phyloP scores from a whole-genome alignment of 202 grass and related monocot species.

The Schoenoplectus triqueter region DNA sequence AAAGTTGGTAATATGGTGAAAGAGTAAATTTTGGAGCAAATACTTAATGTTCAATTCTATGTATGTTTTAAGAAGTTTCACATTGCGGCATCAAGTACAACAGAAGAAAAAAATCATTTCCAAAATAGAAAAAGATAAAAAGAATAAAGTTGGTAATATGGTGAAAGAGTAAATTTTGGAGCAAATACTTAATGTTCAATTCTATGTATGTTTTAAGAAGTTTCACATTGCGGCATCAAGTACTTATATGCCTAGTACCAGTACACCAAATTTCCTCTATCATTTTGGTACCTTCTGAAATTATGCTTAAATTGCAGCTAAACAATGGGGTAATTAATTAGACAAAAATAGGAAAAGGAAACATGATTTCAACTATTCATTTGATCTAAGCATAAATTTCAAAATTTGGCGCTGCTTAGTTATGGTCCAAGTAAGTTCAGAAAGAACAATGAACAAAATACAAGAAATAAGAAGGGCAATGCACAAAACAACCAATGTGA shows the following conservation, averaged over 20 bases:
- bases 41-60: neutral
- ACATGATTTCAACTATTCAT: neutral
- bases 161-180: constrained; percentile 26
- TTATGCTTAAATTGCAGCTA: too few species aligned
- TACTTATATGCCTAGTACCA: too few species aligned
- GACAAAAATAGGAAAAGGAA: too few species aligned
- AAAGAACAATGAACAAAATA: neutral
- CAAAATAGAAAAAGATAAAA: constrained; percentile 34
- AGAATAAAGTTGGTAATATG: constrained; percentile 10
- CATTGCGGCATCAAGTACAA: constrained; percentile 32
- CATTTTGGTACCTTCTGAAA: too few species aligned
- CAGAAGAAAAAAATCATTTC: too few species aligned
- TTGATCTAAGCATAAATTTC: neutral
- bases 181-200: neutral
- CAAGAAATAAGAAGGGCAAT: too few species aligned
- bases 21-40: neutral
- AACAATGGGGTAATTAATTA: too few species aligned
- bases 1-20: constrained; percentile 33
- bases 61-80: constrained; percentile 8
- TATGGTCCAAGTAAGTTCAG: neutral
- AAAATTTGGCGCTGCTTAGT: neutral
- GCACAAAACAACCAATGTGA: neutral
- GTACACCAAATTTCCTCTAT: neutral
- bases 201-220: constrained; percentile 7
- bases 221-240: constrained; percentile 26